Conservation (phyloP, 2,329 filamentous ascomycete genomes). For the Periconia sp. region DNA sequence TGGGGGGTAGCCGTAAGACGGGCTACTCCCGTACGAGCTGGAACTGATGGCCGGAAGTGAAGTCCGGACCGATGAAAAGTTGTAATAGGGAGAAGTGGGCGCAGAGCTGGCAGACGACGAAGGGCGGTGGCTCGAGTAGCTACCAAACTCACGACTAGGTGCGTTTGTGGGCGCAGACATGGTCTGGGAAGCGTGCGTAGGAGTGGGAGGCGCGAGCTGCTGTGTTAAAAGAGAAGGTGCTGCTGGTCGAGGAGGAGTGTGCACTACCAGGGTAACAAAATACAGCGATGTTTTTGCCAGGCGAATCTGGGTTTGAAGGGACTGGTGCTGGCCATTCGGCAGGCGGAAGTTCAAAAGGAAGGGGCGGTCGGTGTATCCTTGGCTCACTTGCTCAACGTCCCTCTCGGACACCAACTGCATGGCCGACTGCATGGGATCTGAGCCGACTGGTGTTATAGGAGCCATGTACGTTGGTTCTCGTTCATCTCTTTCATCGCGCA, state of each 20-base stretch:
- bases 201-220: constrained; percentile 36
- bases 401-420: constrained; percentile 44
- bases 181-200: constrained; percentile 27
- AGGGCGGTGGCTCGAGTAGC: constrained; percentile 25
- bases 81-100: constrained; percentile 39
- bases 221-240: constrained; percentile 37
- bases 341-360: constrained; percentile 46
- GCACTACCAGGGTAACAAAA: constrained; percentile 48
- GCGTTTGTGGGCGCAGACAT: constrained; percentile 30
- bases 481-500: constrained; percentile 50
- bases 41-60: constrained; percentile 38
- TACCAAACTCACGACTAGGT: constrained; percentile 28
- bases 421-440: constrained; percentile 46
- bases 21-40: constrained; percentile 36
- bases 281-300: constrained; percentile 49
- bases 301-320: constrained; percentile 37
- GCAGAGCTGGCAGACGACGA: constrained; percentile 36
- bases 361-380: constrained; percentile 46
- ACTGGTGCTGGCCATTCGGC: constrained; percentile 34
- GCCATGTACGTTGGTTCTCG: constrained; percentile 54
- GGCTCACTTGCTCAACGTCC: constrained; percentile 49
- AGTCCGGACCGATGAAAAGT: constrained; percentile 35
- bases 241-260: constrained; percentile 22
- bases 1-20: constrained; percentile 39
- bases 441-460: constrained; percentile 48